Evolutionary conservation across 176 grass and related monocot genomes (phyloP).

Genomic region (Thalia dealbata): DNA sequence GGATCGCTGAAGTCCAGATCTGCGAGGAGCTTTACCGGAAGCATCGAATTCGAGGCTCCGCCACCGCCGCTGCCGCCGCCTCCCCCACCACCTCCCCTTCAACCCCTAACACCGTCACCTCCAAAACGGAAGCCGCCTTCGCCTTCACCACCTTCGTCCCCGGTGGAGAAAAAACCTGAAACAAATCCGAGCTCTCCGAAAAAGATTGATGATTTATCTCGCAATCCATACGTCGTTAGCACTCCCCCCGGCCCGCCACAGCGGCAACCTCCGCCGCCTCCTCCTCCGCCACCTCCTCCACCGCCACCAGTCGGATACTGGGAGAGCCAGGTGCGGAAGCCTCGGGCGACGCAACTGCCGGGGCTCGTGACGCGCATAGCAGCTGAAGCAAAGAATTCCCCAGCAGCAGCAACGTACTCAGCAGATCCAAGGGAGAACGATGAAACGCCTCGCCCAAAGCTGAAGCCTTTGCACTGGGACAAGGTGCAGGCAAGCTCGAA

Average conservation of each 20-base stretch:
- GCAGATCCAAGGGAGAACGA: slow-evolving; percentile 41
- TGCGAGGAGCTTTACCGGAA: slow-evolving; percentile 19
- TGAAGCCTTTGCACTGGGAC: slow-evolving; percentile 98
- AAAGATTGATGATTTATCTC: slow-evolving; percentile 3
- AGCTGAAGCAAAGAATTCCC: slow-evolving; percentile 27
- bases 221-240: slow-evolving; percentile 28
- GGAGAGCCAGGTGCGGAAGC: slow-evolving; percentile 91
- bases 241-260: neutral
- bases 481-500: slow-evolving; percentile 94
- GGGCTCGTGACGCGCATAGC: slow-evolving; percentile 34
- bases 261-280: slow-evolving; percentile 16
- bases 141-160: slow-evolving; percentile 66
- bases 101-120: slow-evolving; percentile 54
- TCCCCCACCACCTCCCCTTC: slow-evolving; percentile 40
- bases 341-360: slow-evolving; percentile 29
- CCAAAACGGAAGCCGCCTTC: slow-evolving; percentile 71
- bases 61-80: slow-evolving; percentile 47
- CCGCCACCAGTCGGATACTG: slow-evolving; percentile 84
- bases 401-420: slow-evolving; percentile 31
- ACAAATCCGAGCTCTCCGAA: slow-evolving; percentile 21
- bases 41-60: slow-evolving; percentile 12
- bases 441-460: slow-evolving; percentile 72
- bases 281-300: neutral
- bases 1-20: slow-evolving; percentile 65
- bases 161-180: slow-evolving; percentile 35